Percentiles rank a stretch among this genome's conserved stretches.
phyloP scores from a whole-genome alignment of 208 protist genomes.

The Wallacemonas sp. region DNA sequence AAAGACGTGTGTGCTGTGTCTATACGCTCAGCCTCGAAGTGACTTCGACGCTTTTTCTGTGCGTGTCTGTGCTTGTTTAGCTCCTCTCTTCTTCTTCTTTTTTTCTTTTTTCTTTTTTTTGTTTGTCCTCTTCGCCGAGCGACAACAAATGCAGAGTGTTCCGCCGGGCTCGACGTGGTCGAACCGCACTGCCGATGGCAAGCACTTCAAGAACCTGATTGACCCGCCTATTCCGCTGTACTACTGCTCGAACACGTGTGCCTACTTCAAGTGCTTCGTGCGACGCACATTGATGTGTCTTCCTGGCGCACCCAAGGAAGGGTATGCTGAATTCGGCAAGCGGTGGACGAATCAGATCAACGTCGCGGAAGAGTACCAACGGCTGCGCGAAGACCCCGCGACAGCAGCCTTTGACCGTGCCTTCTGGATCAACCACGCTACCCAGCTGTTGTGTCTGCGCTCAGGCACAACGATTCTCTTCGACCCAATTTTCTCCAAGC shows the following conservation, averaged over 20 bases:
- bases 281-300: neutral
- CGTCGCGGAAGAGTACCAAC: conserved; percentile 21
- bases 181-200: conserved; percentile 37
- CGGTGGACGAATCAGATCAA: conserved; percentile 27
- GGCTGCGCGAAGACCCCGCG: conserved; percentile 2
- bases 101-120: conserved; percentile 2
- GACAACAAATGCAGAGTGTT: conserved; percentile 1
- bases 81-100: neutral
- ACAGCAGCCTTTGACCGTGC: conserved; percentile 17
- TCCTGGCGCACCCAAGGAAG: conserved; percentile 16
- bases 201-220: conserved; percentile 59
- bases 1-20: neutral
- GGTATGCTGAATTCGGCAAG: conserved; percentile 39
- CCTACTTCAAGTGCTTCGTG: neutral
- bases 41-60: no score
- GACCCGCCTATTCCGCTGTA: neutral
- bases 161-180: conserved; percentile 41
- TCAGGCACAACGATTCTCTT: conserved; percentile 66
- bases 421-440: conserved; percentile 83
- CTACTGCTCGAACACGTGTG: neutral
- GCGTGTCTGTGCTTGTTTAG: conserved; percentile 55
- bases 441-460: conserved; percentile 53
- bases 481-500: conserved; percentile 73
- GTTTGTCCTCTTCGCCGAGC: conserved; percentile 14
- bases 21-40: no score